A percentile compares a stretch with the other conserved stretches of the same genome.
Conservation (phyloP, 108 stramenopile genomes). For the Chaetoceros tenuissimus region DNA sequence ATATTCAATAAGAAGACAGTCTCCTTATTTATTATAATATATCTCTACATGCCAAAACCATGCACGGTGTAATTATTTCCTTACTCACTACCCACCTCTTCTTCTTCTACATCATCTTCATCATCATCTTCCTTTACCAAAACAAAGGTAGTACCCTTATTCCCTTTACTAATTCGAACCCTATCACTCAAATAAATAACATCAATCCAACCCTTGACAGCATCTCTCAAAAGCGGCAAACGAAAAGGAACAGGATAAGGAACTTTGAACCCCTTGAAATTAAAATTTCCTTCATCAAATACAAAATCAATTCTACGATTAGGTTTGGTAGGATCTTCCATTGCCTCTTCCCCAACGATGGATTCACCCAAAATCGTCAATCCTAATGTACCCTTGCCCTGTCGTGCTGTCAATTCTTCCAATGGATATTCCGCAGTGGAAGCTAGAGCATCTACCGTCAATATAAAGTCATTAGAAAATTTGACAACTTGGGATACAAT, state of each 20-base stretch:
- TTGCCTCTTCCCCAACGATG: slow-evolving; percentile 64
- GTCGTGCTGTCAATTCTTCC: slow-evolving; percentile 59
- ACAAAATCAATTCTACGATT: slow-evolving; percentile 76
- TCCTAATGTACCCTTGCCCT: slow-evolving; percentile 59
- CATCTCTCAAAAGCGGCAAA: slow-evolving; percentile 67
- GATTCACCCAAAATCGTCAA: slow-evolving; percentile 75
- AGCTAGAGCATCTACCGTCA: slow-evolving; percentile 73
- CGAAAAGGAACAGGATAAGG: slow-evolving; percentile 84
- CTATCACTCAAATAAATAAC: slow-evolving; percentile 77
- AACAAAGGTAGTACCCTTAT: slow-evolving; percentile 85
- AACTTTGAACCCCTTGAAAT: slow-evolving; percentile 33
- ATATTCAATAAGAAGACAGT: no score
- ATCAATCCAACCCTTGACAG: slow-evolving; percentile 87
- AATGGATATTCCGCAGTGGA: slow-evolving; percentile 75
- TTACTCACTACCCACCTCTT: no score
- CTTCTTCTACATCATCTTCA: no score
- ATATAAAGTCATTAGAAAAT: slow-evolving; percentile 43
- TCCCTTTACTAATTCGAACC: slow-evolving; percentile 71
- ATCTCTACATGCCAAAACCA: no score
- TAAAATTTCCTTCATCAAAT: slow-evolving; percentile 80
- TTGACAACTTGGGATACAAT: slow-evolving; percentile 75
- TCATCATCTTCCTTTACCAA: slow-evolving; percentile 46
- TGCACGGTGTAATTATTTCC: no score
- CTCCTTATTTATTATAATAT: no score
- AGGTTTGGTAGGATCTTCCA: slow-evolving; percentile 49